Evolutionary conservation across 164 flowering plant genomes (phyloP).

Genomic region (Piper betle): DNA sequence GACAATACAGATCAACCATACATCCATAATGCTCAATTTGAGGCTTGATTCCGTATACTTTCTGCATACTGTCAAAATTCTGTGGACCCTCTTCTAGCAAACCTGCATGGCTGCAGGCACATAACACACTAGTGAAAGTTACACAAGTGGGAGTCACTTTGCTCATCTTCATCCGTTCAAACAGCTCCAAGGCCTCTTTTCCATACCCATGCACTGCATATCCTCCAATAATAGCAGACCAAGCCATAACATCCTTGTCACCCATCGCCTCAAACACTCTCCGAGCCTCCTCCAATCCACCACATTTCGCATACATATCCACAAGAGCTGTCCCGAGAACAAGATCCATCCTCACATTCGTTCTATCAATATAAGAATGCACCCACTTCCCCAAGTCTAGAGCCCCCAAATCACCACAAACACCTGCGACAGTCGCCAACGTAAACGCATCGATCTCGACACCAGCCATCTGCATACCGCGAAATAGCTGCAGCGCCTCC

Average conservation of each 20-base stretch:
- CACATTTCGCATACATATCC: constrained; percentile 18
- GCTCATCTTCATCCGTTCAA: constrained; percentile 8
- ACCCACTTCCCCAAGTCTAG: constrained; percentile 15
- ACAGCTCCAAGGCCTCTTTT: constrained; percentile 12
- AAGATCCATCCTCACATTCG: constrained; percentile 5
- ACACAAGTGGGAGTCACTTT: constrained; percentile 11
- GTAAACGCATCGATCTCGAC: constrained; percentile 12
- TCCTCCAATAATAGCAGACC: constrained; percentile 18
- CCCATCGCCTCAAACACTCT: constrained; percentile 9
- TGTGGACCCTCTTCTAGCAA: constrained; percentile 9
- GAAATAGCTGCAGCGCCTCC: constrained; percentile 11
- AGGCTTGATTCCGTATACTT: constrained; percentile 11
- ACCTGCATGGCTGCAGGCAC: constrained; percentile 21
- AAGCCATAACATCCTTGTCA: constrained; percentile 12
- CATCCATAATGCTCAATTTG: constrained; percentile 19
- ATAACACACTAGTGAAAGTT: constrained; percentile 16
- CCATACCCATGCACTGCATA: constrained; percentile 17
- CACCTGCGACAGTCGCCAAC: constrained; percentile 11
- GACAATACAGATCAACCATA: constrained; percentile 20
- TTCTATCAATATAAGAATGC: constrained; percentile 11
- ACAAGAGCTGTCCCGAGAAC: constrained; percentile 14
- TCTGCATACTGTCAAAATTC: constrained; percentile 9
- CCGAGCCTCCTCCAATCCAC: constrained; percentile 9
- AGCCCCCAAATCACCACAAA: constrained; percentile 16
- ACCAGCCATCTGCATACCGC: constrained; percentile 11